Percentiles rank a stretch among this genome's conserved stretches.
Evolutionary conservation across 2,329 filamentous ascomycete genomes (phyloP).

Genomic region (Furcasterigmium sp.): DNA sequence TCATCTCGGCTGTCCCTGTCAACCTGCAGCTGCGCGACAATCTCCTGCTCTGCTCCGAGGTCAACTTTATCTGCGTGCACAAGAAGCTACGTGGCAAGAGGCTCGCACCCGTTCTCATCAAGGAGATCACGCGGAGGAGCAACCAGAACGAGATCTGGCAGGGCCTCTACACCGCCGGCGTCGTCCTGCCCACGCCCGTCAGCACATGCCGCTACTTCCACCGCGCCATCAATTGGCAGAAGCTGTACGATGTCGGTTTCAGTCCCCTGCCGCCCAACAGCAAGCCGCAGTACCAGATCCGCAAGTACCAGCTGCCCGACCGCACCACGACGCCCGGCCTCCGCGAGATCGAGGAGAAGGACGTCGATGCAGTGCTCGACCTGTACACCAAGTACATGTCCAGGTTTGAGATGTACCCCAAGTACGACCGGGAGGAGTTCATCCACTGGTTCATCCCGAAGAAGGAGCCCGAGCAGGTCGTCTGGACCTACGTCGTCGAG

Average conservation of each 20-base stretch:
- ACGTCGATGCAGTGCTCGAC: constrained; percentile 69
- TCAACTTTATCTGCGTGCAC: constrained; percentile 98
- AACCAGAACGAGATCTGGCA: constrained; percentile 86
- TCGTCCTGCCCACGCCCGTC: constrained; percentile 85
- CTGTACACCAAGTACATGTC: constrained; percentile 73
- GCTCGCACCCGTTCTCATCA: constrained; percentile 89
- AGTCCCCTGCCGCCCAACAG: constrained; percentile 79
- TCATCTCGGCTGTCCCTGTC: constrained; percentile 90
- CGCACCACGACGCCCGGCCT: constrained; percentile 68
- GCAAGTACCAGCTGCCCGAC: constrained; percentile 78
- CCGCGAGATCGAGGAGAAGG: constrained; percentile 72
- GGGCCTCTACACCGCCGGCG: constrained; percentile 91
- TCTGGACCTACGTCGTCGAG: constrained; percentile 92
- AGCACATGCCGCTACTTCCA: constrained; percentile 96
- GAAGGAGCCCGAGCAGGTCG: constrained; percentile 69
- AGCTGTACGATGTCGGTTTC: constrained; percentile 92
- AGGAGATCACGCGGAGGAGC: constrained; percentile 91
- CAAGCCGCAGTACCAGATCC: constrained; percentile 79
- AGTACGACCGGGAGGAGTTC: constrained; percentile 74
- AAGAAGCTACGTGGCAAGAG: constrained; percentile 95
- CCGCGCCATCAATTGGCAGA: constrained; percentile 89
- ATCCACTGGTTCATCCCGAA: constrained; percentile 83
- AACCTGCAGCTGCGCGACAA: constrained; percentile 74
- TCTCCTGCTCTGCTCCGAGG: constrained; percentile 74
- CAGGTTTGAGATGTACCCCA: constrained; percentile 78